Evolutionary conservation across 495 filamentous ascomycete species (phyloP).

Genomic region (Chaetomium tenue): DNA sequence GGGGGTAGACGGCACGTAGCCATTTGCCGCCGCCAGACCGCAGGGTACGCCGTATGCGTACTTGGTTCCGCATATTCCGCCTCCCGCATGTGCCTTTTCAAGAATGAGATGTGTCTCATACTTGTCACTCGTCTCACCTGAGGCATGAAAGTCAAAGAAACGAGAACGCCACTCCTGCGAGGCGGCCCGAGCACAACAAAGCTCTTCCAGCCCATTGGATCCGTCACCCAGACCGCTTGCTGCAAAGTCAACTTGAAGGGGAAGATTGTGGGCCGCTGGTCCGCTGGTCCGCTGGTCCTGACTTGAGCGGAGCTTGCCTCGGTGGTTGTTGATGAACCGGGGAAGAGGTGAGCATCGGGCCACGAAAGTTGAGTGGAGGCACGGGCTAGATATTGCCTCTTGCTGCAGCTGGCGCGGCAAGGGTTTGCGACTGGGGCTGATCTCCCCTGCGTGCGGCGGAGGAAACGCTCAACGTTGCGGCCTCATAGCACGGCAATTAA

Average conservation of each 20-base stretch:
- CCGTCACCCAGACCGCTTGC: slow-evolving; percentile 5
- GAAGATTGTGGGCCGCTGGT: slow-evolving; percentile 3
- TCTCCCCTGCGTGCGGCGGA: background rate
- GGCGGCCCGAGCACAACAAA: background rate
- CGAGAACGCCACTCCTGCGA: background rate
- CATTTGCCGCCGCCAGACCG: background rate
- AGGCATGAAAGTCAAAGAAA: background rate
- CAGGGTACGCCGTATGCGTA: background rate
- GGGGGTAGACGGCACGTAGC: background rate
- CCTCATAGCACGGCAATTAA: background rate
- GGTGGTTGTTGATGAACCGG: background rate
- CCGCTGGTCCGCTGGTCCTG: no score
- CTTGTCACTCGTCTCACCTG: background rate
- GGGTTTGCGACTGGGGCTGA: background rate
- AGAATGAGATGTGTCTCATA: background rate
- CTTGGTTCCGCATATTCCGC: slow-evolving; percentile 7
- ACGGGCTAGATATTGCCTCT: background rate
- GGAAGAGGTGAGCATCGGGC: background rate
- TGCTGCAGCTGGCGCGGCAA: background rate
- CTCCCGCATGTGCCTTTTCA: background rate
- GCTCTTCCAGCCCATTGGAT: background rate
- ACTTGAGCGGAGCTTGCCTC: background rate
- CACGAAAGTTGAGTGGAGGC: background rate
- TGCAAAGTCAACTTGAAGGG: slow-evolving; percentile 2
- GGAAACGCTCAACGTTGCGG: background rate